Conservation (phyloP, 495 filamentous ascomycete species). For the Penicillium flavigenum region DNA sequence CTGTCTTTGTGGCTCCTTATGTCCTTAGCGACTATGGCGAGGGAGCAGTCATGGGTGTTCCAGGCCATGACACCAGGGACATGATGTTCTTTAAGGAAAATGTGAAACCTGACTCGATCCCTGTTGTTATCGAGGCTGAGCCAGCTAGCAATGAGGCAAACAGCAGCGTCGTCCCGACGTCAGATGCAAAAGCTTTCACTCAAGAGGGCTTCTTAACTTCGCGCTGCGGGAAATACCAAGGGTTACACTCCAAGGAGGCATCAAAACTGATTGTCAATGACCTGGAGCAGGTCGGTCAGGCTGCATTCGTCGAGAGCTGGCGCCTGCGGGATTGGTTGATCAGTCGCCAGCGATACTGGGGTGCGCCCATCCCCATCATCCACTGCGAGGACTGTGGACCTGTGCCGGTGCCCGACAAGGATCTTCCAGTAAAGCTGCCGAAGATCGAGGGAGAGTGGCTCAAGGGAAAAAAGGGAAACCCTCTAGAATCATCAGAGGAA, state of each 20-base stretch:
- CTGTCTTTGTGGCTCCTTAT: constrained; percentile 80
- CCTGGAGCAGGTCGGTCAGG: constrained; percentile 52
- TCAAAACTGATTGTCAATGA: constrained; percentile 58
- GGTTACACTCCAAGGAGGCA: constrained; percentile 61
- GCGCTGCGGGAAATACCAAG: constrained; percentile 46
- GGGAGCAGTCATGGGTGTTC: constrained; percentile 89
- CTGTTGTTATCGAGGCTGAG: constrained; percentile 46
- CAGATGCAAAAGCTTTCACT: constrained; percentile 41
- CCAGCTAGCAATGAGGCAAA: constrained; percentile 38
- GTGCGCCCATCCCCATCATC: constrained; percentile 84
- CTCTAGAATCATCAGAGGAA: constrained; percentile 65
- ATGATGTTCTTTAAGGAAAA: constrained; percentile 78
- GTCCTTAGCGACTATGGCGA: constrained; percentile 87
- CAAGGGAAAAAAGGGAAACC: constrained; percentile 70
- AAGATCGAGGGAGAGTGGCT: constrained; percentile 66
- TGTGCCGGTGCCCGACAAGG: constrained; percentile 71
- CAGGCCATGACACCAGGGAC: constrained; percentile 77
- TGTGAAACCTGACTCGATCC: constrained; percentile 49
- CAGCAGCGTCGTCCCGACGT: constrained; percentile 36
- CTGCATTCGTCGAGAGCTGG: constrained; percentile 65
- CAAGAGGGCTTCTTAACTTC: constrained; percentile 48
- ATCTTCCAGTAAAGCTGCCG: constrained; percentile 77
- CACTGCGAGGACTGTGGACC: constrained; percentile 76
- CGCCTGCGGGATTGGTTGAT: constrained; percentile 83
- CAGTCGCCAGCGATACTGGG: constrained; percentile 88